Evolutionary conservation across 257 asterid genomes (phyloP), one percentile per base, ranked within the genome.

Genomic region (Solanum peruvianum): DNA sequence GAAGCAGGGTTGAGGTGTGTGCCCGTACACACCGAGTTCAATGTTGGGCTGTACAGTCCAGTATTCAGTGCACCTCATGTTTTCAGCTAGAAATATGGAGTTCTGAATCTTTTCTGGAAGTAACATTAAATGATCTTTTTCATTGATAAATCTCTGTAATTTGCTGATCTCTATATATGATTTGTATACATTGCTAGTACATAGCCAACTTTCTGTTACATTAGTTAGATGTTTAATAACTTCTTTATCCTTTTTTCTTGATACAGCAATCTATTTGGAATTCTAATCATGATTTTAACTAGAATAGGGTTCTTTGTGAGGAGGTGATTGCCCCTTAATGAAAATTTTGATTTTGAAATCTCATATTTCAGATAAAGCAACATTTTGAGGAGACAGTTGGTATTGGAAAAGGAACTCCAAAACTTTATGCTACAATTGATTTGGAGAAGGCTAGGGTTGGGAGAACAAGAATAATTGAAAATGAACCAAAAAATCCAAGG

Each of bases 381-480:
- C 92, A 91, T 87, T 85, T 96, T 77, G 94, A 94, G 92, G 98
- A 96, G 86, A 94, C 90, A 21, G 92, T 96, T 86, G 98, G 99
- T 71, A 21, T 95, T 27, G 99, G 98, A 31, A 86, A 94, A 83
- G 99, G 99, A 85, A 92, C 94, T 81, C 98, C 98, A 39, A 91
- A 89, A 88, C 91, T 96, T 16, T 96, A 96, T 86, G 98, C 98
- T 82, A 91, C 95, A 64, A 85, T 96, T 35, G 99, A 96, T 89
- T 90, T 95, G 13, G 98, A 96, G 78, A 96, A 95, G 86, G 97
- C 98, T 44, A 92, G 99, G 91, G 99, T 94, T 80, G 99, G 98
- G 84, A 92, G 98, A 83, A 96, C 99, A 9, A 92, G 93, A 90
- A 88, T 47, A 44, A 90, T 96, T 11, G 95, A 95, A 84, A 86